Percentiles rank a stretch among this genome's conserved stretches.
These are phyloP conservation scores for Boletus barrowsii DNA, from an alignment of 768 basidiomycete species.

Conservation along the genomic window DNA sequence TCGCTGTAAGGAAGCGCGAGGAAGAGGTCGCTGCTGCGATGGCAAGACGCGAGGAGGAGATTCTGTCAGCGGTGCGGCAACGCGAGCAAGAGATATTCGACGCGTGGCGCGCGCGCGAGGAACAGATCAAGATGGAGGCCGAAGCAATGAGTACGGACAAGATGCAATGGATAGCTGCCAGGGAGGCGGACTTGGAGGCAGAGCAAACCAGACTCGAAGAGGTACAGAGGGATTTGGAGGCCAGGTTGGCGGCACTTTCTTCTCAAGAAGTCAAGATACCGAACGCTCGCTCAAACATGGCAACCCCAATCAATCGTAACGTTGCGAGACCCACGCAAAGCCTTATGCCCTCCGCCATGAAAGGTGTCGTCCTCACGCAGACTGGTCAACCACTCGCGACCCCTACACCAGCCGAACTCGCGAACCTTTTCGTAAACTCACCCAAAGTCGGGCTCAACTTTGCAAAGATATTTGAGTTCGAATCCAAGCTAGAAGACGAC, in stretches of 20 bases:
- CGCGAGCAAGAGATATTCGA: constrained; percentile 63
- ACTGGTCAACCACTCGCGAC: constrained; percentile 75
- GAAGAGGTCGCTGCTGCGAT: constrained; percentile 67
- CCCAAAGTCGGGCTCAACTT: constrained; percentile 75
- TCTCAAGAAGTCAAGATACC: constrained; percentile 29
- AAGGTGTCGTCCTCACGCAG: constrained; percentile 74
- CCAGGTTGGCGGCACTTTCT: constrained; percentile 42
- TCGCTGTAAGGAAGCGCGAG: constrained; percentile 63
- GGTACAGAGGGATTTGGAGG: constrained; percentile 49
- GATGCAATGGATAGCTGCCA: constrained; percentile 46
- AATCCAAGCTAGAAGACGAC: constrained; percentile 29
- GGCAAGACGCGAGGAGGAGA: constrained; percentile 64
- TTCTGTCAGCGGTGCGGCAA: constrained; percentile 61
- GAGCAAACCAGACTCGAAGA: constrained; percentile 51
- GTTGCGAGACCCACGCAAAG: constrained; percentile 28
- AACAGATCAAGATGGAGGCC: constrained; percentile 49
- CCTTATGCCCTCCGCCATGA: constrained; percentile 54
- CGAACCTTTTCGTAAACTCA: constrained; percentile 62
- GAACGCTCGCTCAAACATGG: constrained; percentile 26
- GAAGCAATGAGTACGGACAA: constrained; percentile 37
- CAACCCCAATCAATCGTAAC: constrained; percentile 51
- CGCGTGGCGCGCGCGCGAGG: constrained; percentile 55
- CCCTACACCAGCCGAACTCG: constrained; percentile 64
- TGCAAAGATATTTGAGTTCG: constrained; percentile 73
- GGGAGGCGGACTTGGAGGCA: constrained; percentile 50